Percentiles rank a stretch among this genome's conserved stretches.
Evolutionary conservation across 495 filamentous ascomycete genomes (phyloP).

Genomic region (Hypomontagnella monticulosa): DNA sequence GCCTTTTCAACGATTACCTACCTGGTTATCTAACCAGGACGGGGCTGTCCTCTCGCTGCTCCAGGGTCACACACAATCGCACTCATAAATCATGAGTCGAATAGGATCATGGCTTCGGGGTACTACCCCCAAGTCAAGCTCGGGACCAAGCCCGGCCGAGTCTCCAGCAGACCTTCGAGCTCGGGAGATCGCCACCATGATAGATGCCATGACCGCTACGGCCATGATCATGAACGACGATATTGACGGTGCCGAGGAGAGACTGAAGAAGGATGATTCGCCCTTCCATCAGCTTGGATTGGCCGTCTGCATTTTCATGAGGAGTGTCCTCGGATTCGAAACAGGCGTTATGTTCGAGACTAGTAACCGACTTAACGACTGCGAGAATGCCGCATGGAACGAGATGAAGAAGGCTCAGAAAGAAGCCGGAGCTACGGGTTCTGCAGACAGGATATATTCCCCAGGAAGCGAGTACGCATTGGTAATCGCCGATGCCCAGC

Average conservation of each 20-base stretch:
- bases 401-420: constrained; percentile 80
- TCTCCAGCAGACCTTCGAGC: constrained; percentile 41
- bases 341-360: constrained; percentile 94
- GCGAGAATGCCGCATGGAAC: constrained; percentile 80
- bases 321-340: constrained; percentile 90
- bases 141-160: constrained; percentile 28
- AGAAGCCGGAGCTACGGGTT: constrained; percentile 50
- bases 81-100: constrained; percentile 40
- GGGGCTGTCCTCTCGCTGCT: not conserved
- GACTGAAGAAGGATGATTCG: constrained; percentile 76
- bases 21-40: not conserved
- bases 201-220: constrained; percentile 58
- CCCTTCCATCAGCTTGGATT: constrained; percentile 90
- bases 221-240: constrained; percentile 90
- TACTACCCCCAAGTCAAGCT: constrained; percentile 35
- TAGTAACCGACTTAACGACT: constrained; percentile 73
- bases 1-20: not conserved
- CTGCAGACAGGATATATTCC: constrained; percentile 67
- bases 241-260: constrained; percentile 83
- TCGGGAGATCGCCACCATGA: constrained; percentile 52
- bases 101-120: constrained; percentile 46
- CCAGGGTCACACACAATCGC: not conserved
- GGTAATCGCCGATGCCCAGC: constrained; percentile 76
- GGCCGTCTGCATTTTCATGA: constrained; percentile 84
- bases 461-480: constrained; percentile 87